Percentiles rank a stretch among this genome's conserved stretches.
Evolutionary conservation across 768 basidiomycete genomes (phyloP).

Genomic region (Tephrocybe sp.): DNA sequence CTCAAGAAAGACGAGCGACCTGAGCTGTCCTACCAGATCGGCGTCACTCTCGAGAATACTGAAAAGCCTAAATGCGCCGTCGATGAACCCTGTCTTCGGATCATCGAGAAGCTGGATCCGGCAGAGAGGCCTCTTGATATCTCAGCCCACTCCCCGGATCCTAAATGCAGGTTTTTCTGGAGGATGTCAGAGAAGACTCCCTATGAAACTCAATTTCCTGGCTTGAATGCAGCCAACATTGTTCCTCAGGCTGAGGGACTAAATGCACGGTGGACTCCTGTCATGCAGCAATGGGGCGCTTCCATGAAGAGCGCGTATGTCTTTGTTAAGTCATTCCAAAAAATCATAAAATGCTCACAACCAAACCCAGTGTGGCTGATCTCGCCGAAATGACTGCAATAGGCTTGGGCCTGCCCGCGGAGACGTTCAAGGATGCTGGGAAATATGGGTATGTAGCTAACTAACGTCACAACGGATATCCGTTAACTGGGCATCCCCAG

Average conservation of each 20-base stretch:
- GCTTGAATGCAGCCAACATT: constrained; percentile 78
- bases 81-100: constrained; percentile 74
- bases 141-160: constrained; percentile 76
- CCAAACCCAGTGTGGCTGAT: constrained; percentile 69
- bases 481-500: constrained; percentile 4
- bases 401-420: constrained; percentile 71
- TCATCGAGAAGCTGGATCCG: constrained; percentile 76
- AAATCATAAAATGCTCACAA: constrained; percentile 5
- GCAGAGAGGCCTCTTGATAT: constrained; percentile 85
- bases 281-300: constrained; percentile 83
- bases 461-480: neutral
- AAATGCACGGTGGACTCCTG: constrained; percentile 60
- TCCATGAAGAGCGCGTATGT: constrained; percentile 87
- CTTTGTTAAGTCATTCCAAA: neutral
- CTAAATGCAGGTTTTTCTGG: constrained; percentile 95
- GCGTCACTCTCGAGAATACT: constrained; percentile 94
- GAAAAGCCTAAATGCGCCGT: constrained; percentile 88
- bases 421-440: constrained; percentile 77
- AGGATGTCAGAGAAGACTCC: constrained; percentile 74
- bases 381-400: constrained; percentile 87
- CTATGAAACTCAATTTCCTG: constrained; percentile 75
- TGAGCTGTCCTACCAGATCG: constrained; percentile 87
- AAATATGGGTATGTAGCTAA: constrained; percentile 66
- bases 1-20: constrained; percentile 79
- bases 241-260: constrained; percentile 63